Conservation (phyloP, 305 asterid species). For the Solanum chacoense region DNA sequence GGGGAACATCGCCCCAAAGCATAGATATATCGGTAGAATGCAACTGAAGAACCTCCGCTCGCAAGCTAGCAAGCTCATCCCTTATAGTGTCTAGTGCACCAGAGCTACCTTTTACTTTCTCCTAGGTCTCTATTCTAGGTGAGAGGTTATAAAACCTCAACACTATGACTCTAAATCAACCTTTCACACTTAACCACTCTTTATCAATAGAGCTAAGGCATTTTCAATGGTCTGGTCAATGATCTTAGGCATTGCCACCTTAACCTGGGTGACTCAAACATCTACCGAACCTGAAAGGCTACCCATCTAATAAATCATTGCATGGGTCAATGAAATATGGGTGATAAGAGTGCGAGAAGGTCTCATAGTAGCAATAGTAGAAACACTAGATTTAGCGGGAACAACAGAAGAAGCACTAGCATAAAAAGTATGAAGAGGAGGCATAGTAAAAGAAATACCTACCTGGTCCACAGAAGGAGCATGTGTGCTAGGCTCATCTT, state of each 20-base stretch:
- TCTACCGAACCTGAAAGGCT: not conserved
- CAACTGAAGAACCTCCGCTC: no score
- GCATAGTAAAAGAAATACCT: not conserved
- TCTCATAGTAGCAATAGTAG: not conserved
- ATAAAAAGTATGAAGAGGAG: no score
- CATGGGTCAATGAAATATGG: not conserved
- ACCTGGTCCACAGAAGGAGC: not conserved
- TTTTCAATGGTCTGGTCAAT: not conserved
- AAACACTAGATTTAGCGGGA: no score
- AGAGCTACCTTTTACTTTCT: not conserved
- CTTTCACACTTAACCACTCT: not conserved
- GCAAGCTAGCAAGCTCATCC: not conserved
- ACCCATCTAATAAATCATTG: not conserved
- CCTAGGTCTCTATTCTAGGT: not conserved
- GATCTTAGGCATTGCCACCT: not conserved
- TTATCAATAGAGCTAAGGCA: no score
- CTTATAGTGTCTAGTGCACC: not conserved
- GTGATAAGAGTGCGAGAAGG: not conserved
- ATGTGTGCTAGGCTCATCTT: not conserved
- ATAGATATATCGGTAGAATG: not conserved
- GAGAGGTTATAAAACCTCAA: not conserved
- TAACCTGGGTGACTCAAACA: not conserved
- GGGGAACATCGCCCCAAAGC: not conserved
- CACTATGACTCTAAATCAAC: not conserved
- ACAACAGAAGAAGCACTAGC: no score